phyloP scores from a whole-genome alignment of 176 grass and related monocot species.

The Eragrostis curvula region DNA sequence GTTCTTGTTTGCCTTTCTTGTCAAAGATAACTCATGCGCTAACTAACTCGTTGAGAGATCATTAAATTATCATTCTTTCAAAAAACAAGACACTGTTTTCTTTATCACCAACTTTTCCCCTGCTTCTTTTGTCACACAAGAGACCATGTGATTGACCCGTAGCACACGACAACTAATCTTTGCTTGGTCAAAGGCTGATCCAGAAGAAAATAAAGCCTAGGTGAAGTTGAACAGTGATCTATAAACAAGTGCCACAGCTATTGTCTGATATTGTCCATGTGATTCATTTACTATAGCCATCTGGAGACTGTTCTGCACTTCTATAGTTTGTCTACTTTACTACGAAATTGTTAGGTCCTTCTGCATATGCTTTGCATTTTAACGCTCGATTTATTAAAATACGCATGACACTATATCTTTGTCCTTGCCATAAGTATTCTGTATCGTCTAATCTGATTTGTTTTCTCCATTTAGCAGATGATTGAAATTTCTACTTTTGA shows the following conservation, averaged over 20 bases:
- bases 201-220: constrained; percentile 42
- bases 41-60: constrained; percentile 33
- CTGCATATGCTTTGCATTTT: constrained; percentile 35
- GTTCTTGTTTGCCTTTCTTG: constrained; percentile 41
- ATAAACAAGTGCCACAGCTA: constrained; percentile 5
- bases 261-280: constrained; percentile 15
- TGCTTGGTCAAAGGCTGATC: constrained; percentile 38
- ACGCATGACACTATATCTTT: background rate
- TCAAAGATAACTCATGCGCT: constrained; percentile 33
- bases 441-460: background rate
- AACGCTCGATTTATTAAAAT: constrained; percentile 1
- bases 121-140: constrained; percentile 19
- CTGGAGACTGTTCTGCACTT: background rate
- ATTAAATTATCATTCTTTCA: constrained; percentile 21
- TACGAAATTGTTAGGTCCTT: background rate
- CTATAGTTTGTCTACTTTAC: background rate
- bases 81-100: constrained; percentile 11
- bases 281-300: constrained; percentile 21
- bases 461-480: constrained; percentile 29
- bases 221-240: constrained; percentile 34
- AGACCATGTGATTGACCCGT: constrained; percentile 30
- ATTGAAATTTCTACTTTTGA: constrained; percentile 32
- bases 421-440: background rate
- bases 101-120: background rate
- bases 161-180: constrained; percentile 21